Percentiles rank a stretch among this genome's conserved stretches.
Evolutionary conservation across 192 early-diverging fungal genomes (phyloP).

Genomic region (Backusella liffmaniae): DNA sequence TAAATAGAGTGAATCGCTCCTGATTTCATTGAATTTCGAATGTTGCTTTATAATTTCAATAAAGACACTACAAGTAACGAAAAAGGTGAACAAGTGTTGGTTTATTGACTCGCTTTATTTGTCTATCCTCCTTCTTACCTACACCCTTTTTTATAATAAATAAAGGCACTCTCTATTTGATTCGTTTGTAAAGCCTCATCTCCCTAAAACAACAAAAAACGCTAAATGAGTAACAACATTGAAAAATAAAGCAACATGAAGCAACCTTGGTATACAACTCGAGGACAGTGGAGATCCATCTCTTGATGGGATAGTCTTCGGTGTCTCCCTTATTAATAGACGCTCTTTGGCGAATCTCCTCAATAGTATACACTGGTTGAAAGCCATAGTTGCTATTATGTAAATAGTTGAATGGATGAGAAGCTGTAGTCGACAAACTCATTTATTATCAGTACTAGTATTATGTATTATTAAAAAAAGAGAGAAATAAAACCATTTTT

Average conservation of each 20-base stretch:
- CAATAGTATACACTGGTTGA: neutral
- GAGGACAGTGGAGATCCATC: slow-evolving; percentile 19
- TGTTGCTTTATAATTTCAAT: slow-evolving; percentile 43
- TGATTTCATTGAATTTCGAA: slow-evolving; percentile 41
- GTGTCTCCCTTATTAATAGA: slow-evolving; percentile 9
- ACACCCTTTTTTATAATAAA: slow-evolving; percentile 34
- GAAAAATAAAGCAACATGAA: neutral
- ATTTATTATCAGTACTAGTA: neutral
- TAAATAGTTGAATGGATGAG: neutral
- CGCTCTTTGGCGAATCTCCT: slow-evolving; percentile 13
- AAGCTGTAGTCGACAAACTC: neutral
- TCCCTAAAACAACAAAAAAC: slow-evolving; percentile 18
- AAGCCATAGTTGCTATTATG: neutral
- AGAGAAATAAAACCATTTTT: neutral
- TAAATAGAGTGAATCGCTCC: slow-evolving; percentile 12
- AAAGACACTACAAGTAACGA: slow-evolving; percentile 40
- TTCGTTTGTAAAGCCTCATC: slow-evolving; percentile 14
- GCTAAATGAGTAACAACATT: neutral
- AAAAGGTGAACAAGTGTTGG: neutral
- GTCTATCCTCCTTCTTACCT: slow-evolving; percentile 12
- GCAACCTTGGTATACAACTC: slow-evolving; percentile 13
- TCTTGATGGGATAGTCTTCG: slow-evolving; percentile 12
- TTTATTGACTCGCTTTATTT: neutral
- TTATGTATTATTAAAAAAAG: neutral
- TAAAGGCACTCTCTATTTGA: slow-evolving; percentile 35